phyloP scores from a whole-genome alignment of 306 rosid species.

The Mimosa pudica region DNA sequence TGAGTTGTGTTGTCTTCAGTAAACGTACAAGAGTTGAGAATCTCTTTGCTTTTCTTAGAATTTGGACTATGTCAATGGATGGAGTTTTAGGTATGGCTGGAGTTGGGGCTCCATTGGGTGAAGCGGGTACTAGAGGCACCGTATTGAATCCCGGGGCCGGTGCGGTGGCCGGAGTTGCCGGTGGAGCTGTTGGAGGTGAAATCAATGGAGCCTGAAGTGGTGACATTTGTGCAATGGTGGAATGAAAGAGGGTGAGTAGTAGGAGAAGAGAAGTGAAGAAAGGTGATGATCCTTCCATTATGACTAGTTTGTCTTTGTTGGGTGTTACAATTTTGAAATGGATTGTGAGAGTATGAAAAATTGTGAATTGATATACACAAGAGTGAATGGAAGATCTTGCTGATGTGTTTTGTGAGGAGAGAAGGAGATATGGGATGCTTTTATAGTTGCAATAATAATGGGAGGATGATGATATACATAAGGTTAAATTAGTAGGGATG shows the following conservation, averaged over 20 bases:
- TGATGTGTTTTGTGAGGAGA: neutral
- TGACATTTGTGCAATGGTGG: constrained; percentile 41
- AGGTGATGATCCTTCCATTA: constrained; percentile 32
- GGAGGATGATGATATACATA: neutral
- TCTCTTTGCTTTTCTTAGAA: neutral
- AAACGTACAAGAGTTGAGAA: neutral
- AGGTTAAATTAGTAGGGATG: neutral
- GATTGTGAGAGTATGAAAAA: neutral
- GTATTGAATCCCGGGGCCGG: constrained; percentile 46
- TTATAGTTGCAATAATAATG: too few relatives aligned
- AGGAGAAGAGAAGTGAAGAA: constrained; percentile 38
- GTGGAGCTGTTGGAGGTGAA: constrained; percentile 33
- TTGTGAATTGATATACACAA: too few relatives aligned
- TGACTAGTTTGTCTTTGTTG: neutral
- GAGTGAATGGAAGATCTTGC: neutral
- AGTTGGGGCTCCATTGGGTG: constrained; percentile 46
- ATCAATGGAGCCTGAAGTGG: constrained; percentile 50
- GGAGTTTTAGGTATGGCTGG: neutral
- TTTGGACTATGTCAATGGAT: neutral
- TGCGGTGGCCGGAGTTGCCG: constrained; percentile 28
- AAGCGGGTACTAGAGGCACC: constrained; percentile 37
- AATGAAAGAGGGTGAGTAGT: constrained; percentile 28
- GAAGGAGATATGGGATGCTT: neutral
- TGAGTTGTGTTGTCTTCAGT: neutral
- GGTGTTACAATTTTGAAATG: neutral